Evolutionary conservation across 1,284 basidiomycete species (phyloP).

Genomic region (Taiwanofungus camphoratus): DNA sequence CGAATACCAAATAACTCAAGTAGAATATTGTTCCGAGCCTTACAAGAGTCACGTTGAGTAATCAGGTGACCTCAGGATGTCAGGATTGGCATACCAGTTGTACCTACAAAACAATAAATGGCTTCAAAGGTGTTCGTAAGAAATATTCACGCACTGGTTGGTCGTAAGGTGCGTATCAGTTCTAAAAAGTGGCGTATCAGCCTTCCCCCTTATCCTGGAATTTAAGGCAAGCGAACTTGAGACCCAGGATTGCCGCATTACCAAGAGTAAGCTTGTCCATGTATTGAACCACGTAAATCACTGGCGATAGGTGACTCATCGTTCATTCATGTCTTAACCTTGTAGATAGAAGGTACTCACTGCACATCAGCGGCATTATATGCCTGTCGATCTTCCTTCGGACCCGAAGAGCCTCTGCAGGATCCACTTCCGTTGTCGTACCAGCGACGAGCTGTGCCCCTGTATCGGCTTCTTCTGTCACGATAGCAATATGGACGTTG

Average conservation of each 20-base stretch:
- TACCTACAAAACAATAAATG: slow-evolving; percentile 14
- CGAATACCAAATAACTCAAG: slow-evolving; percentile 59
- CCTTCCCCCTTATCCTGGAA: too few relatives aligned
- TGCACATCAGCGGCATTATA: slow-evolving; percentile 65
- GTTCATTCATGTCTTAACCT: slow-evolving; percentile 24
- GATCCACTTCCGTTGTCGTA: slow-evolving; percentile 37
- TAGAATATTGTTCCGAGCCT: slow-evolving; percentile 73
- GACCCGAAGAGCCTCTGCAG: slow-evolving; percentile 43
- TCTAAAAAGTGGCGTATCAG: slow-evolving; percentile 24
- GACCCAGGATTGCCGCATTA: slow-evolving; percentile 59
- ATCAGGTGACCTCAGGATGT: neutral
- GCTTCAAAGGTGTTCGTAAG: neutral
- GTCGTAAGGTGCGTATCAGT: slow-evolving; percentile 26
- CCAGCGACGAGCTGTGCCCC: slow-evolving; percentile 49
- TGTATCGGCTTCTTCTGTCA: slow-evolving; percentile 45
- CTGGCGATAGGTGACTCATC: slow-evolving; percentile 25
- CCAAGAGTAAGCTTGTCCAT: slow-evolving; percentile 75
- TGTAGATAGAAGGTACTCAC: slow-evolving; percentile 34
- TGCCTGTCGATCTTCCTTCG: slow-evolving; percentile 62
- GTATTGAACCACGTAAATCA: slow-evolving; percentile 62
- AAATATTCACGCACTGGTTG: slow-evolving; percentile 20
- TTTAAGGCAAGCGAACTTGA: slow-evolving; percentile 33
- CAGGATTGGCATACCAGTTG: slow-evolving; percentile 21
- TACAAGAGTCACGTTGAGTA: neutral
- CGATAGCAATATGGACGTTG: slow-evolving; percentile 18